Evolutionary conservation across 2,329 filamentous ascomycete genomes (phyloP), one percentile per base, ranked within the genome.

Genomic region (Pseudogymnoascus destructans): DNA sequence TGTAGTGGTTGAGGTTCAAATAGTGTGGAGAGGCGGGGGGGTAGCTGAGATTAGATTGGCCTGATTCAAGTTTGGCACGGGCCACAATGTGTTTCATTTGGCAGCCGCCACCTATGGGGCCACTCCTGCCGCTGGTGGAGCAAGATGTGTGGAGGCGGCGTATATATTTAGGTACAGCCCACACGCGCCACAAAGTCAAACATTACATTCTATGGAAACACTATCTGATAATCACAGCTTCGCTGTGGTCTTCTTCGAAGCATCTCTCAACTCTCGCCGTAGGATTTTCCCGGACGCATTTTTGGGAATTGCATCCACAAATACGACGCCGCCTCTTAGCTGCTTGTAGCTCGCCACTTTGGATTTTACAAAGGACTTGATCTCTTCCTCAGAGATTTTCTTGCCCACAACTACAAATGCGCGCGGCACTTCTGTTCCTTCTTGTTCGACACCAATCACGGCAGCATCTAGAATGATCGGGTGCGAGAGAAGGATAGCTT

Each of bases 221-320:
- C 46, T 17, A 30, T 52, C 9, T 52, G 7, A 9, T n/a, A 11
- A 52, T 52, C 19, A 52, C 15, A 52, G 23, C 25, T 52, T 52
- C 9, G 46, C 46, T 7, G 15, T 52, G 9, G 68, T 66, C 27
- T 73, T 75, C 62, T 69, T 65, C 3, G 46, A 52, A 11, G 15
- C n/a, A 19, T 77, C 76, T 56, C 72, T 71, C 61, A 79, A 61
- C 3, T 70, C 54, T 59, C 73, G 77, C 55, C 77, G 69, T 65
- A 79, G 57, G 35, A 79, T 78, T 70, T 79, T 79, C 0, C 77
- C 77, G 25, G 73, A 71, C 0, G 81, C 78, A 60, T 86, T 87
- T 73, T 87, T 89, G n/a, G 86, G 85, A 30, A 90, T 82, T 10
- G 73, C 73, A 32, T 85, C 78, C 3, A 86, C 73, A 66, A 89